These are phyloP conservation scores for Epichloe coenophiala DNA, from an alignment of 2,329 filamentous ascomycete genomes.

Conservation along the genomic window DNA sequence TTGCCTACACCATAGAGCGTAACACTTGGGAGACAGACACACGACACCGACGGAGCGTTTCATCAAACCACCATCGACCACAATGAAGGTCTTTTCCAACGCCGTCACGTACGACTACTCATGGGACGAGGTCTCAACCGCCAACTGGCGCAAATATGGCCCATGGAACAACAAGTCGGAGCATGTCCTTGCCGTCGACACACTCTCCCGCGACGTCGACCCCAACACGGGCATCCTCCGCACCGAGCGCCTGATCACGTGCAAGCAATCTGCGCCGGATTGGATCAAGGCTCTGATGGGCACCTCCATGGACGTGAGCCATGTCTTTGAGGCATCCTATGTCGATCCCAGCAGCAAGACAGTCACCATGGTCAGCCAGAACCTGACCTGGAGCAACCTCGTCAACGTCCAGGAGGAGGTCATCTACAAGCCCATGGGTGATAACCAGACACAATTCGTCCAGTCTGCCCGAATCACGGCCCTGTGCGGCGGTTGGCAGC, in stretches of 20 bases:
- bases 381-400: constrained; percentile 85
- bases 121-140: constrained; percentile 94
- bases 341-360: constrained; percentile 74
- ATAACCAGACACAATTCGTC: constrained; percentile 60
- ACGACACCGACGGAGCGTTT: background rate
- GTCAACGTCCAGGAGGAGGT: constrained; percentile 90
- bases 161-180: constrained; percentile 99
- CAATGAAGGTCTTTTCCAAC: constrained; percentile 93
- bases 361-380: constrained; percentile 93
- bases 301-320: constrained; percentile 57
- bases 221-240: constrained; percentile 44
- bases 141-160: constrained; percentile 98
- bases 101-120: constrained; percentile 89
- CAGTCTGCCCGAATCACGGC: constrained; percentile 91
- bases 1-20: too few relatives aligned
- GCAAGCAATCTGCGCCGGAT: constrained; percentile 53
- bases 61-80: constrained; percentile 9
- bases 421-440: constrained; percentile 54
- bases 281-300: constrained; percentile 75
- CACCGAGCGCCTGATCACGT: constrained; percentile 49
- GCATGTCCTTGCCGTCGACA: constrained; percentile 93
- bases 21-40: too few relatives aligned
- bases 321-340: constrained; percentile 92
- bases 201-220: constrained; percentile 56
- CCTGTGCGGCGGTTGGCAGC: constrained; percentile 91